phyloP scores from a whole-genome alignment of 768 basidiomycete genomes.

The Tulasnella sp. region DNA sequence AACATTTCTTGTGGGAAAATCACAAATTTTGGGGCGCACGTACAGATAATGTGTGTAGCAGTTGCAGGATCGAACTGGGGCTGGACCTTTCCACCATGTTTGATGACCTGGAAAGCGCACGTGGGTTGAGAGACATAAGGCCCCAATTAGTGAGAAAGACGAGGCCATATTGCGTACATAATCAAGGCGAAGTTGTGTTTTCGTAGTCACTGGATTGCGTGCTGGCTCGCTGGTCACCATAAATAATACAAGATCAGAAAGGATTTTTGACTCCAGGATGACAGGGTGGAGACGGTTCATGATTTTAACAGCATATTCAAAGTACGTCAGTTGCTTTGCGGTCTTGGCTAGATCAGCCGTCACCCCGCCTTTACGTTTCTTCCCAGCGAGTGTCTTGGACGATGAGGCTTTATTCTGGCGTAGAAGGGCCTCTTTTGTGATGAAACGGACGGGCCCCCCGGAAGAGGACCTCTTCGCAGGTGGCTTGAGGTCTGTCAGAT shows the following conservation, averaged over 20 bases:
- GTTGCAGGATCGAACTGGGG: not conserved
- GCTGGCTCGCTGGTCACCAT: not conserved
- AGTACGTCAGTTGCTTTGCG: slow-evolving; percentile 1
- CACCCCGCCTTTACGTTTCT: not conserved
- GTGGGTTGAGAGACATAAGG: not conserved
- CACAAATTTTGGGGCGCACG: not conserved
- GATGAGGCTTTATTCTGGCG: not conserved
- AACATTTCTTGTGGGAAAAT: not conserved
- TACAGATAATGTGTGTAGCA: slow-evolving; percentile 7
- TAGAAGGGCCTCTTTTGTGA: slow-evolving; percentile 3
- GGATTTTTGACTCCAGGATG: not conserved
- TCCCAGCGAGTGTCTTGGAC: not conserved
- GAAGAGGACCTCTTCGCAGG: too few relatives aligned
- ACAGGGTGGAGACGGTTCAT: not conserved
- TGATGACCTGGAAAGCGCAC: slow-evolving; percentile 3
- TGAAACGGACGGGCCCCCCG: not conserved
- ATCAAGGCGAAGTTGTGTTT: not conserved
- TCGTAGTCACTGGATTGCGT: not conserved
- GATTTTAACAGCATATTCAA: slow-evolving; percentile 1
- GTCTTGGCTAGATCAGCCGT: slow-evolving; percentile 5
- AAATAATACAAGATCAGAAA: not conserved
- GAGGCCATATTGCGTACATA: not conserved
- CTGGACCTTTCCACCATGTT: slow-evolving; percentile 7
- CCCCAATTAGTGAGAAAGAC: not conserved
- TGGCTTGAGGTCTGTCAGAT: too few relatives aligned